Evolutionary conservation across 2,329 filamentous ascomycete species (phyloP).

Genomic region (Emergomyces orientalis): DNA sequence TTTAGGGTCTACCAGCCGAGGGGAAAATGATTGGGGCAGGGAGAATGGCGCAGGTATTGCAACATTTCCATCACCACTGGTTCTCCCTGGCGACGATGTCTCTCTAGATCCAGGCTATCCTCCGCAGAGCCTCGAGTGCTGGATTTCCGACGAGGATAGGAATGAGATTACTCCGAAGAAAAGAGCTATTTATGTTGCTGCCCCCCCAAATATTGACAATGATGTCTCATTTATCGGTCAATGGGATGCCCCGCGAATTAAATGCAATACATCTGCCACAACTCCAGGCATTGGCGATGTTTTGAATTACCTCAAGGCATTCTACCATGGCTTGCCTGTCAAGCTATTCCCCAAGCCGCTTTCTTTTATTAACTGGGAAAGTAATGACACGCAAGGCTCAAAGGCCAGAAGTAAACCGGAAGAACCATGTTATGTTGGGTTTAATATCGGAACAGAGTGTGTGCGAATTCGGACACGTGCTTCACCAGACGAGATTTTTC

Average conservation of each 20-base stretch:
- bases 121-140: conserved; percentile 46
- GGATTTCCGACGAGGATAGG: conserved; percentile 38
- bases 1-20: not conserved
- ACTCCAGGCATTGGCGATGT: conserved; percentile 25
- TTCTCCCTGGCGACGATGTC: conserved; percentile 53
- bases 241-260: conserved; percentile 34
- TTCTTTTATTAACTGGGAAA: conserved; percentile 43
- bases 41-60: not conserved
- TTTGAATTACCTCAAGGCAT: conserved; percentile 38
- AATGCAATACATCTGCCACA: conserved; percentile 4
- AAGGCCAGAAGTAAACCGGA: conserved; percentile 7
- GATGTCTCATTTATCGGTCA: conserved; percentile 32
- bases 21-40: not conserved
- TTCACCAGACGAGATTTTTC: conserved; percentile 42
- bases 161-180: conserved; percentile 42
- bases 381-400: conserved; percentile 7
- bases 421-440: conserved; percentile 37
- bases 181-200: conserved; percentile 48
- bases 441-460: conserved; percentile 30
- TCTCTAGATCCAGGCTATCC: conserved; percentile 44
- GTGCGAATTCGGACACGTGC: conserved; percentile 46
- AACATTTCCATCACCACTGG: conserved; percentile 49
- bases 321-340: conserved; percentile 49
- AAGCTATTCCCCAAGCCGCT: conserved; percentile 35
- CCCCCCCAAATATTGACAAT: conserved; percentile 34